phyloP scores from a whole-genome alignment of 768 basidiomycete species.

The Rhodotorula graminis region DNA sequence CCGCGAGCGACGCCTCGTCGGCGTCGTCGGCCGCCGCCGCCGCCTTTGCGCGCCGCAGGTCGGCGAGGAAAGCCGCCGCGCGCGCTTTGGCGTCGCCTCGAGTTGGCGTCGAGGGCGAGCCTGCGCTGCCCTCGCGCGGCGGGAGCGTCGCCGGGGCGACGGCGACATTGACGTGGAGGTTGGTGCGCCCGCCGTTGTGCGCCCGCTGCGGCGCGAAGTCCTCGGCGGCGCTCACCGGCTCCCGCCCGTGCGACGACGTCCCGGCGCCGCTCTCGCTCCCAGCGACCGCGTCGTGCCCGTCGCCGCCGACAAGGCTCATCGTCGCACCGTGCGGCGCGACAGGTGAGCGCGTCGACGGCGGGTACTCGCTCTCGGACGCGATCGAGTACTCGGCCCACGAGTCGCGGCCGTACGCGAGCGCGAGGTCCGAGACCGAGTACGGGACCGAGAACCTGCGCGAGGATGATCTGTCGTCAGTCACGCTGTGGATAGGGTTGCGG shows the following conservation, averaged over 20 bases:
- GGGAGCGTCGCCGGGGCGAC: background rate
- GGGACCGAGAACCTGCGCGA: background rate
- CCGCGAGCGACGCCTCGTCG: background rate
- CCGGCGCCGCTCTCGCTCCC: background rate
- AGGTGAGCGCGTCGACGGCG: background rate
- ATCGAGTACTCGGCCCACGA: background rate
- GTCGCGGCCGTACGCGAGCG: background rate
- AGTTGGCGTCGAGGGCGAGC: background rate
- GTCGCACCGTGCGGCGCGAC: too few species aligned
- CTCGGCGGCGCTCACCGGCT: background rate
- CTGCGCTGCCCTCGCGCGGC: background rate
- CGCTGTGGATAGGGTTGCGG: background rate
- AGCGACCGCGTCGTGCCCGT: too few species aligned
- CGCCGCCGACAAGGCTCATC: too few species aligned
- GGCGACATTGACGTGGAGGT: background rate
- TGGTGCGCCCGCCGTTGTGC: background rate
- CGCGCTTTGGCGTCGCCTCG: constrained; percentile 26
- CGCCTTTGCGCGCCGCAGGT: constrained; percentile 13
- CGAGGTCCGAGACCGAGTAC: background rate
- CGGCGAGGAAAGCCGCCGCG: constrained; percentile 29
- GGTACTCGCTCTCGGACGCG: background rate
- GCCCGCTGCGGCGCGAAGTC: too few species aligned
- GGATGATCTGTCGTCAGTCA: background rate
- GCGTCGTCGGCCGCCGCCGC: background rate
- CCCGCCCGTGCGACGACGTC: background rate